A percentile compares a stretch with the other conserved stretches of the same genome.
These are phyloP conservation scores for Camelina laxa DNA, from an alignment of 345 rosid species.

Conservation along the genomic window DNA sequence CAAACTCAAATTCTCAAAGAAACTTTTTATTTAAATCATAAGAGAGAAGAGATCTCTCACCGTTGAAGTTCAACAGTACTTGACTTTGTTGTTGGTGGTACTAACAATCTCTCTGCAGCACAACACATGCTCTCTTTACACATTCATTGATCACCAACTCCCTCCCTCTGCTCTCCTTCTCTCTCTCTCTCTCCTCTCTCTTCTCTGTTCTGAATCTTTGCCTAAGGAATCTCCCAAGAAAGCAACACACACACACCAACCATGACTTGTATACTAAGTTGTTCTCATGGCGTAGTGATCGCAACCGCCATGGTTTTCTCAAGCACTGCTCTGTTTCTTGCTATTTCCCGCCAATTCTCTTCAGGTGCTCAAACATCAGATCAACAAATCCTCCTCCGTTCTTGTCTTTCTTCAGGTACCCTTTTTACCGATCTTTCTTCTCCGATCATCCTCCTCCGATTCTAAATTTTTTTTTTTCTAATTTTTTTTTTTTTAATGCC, in stretches of 20 bases:
- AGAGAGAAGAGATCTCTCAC: constrained; percentile 24
- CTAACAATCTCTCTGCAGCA: constrained; percentile 36
- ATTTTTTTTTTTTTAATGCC: constrained; percentile 7
- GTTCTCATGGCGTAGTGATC: constrained; percentile 60
- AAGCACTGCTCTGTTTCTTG: constrained; percentile 67
- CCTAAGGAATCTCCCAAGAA: not conserved
- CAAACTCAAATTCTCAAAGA: not conserved
- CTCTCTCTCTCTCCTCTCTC: not conserved
- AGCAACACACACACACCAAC: not conserved
- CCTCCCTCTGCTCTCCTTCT: not conserved
- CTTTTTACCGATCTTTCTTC: not conserved
- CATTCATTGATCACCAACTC: constrained; percentile 30
- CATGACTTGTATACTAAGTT: constrained; percentile 47
- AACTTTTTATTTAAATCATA: not conserved
- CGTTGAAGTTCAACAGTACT: constrained; percentile 35
- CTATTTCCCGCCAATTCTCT: constrained; percentile 59
- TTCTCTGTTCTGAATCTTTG: constrained; percentile 7
- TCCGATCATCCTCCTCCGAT: constrained; percentile 24
- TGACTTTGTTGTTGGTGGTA: not conserved
- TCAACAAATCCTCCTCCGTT: constrained; percentile 43
- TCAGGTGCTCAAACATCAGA: constrained; percentile 35
- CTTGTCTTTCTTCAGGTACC: constrained; percentile 70
- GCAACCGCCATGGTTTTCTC: constrained; percentile 90
- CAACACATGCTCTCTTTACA: constrained; percentile 35
- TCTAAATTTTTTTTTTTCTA: constrained; percentile 1